These are phyloP conservation scores for Aspergillus conjunctus DNA, from an alignment of 495 filamentous ascomycete genomes.

Conservation along the genomic window DNA sequence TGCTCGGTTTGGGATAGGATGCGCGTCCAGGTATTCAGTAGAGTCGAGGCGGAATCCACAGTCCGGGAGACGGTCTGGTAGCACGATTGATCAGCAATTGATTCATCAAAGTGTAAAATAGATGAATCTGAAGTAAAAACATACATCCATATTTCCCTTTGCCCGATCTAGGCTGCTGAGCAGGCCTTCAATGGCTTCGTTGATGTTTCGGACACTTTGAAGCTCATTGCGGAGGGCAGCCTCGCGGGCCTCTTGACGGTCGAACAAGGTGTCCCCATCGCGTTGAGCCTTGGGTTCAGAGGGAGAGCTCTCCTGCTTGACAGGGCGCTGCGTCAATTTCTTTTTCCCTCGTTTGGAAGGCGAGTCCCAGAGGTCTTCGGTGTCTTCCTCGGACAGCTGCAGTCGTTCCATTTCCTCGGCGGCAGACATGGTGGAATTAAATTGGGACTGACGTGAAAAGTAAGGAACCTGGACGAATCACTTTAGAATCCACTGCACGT, in stretches of 20 bases:
- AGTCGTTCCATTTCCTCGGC: constrained; percentile 51
- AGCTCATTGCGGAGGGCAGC: constrained; percentile 74
- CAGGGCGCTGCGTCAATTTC: constrained; percentile 22
- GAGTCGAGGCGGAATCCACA: constrained; percentile 81
- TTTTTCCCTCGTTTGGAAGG: constrained; percentile 55
- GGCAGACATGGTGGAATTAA: constrained; percentile 33
- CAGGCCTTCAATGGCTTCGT: constrained; percentile 81
- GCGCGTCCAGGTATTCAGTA: constrained; percentile 95
- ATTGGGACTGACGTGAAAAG: not conserved
- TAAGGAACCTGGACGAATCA: not conserved
- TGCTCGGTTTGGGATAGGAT: constrained; percentile 97
- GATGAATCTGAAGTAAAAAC: constrained; percentile 19
- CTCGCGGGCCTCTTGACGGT: constrained; percentile 71
- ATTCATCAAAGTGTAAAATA: not conserved
- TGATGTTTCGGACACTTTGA: constrained; percentile 80
- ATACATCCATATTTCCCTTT: constrained; percentile 87
- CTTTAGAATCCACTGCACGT: not conserved
- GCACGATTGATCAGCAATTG: not conserved
- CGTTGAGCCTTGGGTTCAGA: constrained; percentile 36
- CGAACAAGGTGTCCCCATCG: constrained; percentile 59
- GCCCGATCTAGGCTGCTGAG: constrained; percentile 78
- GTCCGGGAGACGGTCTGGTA: constrained; percentile 79
- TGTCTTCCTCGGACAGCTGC: constrained; percentile 63
- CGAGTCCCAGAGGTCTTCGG: constrained; percentile 73
- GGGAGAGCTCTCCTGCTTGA: constrained; percentile 43